Base-by-base conservation (phyloP, 1,284 basidiomycete species). In the Bondarzewia mesenterica region DNA sequence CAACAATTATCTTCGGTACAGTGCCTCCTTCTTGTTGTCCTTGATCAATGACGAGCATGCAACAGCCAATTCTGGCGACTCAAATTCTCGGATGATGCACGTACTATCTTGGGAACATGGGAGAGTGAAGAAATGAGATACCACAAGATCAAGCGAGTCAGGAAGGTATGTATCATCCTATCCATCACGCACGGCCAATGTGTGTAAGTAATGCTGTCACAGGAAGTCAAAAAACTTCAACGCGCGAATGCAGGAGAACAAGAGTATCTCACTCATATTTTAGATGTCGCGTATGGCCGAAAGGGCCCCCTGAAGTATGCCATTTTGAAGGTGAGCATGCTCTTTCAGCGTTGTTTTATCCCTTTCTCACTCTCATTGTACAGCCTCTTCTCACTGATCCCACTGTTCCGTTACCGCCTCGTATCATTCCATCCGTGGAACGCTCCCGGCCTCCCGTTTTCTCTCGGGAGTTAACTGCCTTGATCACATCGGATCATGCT, bases 281-380 rank as follows among this genome's bases (percentile, higher is more conserved):
- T 90, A 18, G 75, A 82, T 54, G 59, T 80, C n/a, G 88, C 88
- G n/a, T 90, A 89, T 62, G 89, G 85, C 16, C 71, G 85, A 49
- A 77, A 74, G 52, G 89, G 89, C 12, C 83, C 77, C 58, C 63
- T 89, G 18, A 75, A 71, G 55, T 74, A 77, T 67, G 82, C 88
- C 55, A 64, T 87, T 25, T 65, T 87, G 60, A 61, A 79, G 65
- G 83, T 82, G 51, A 52, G 36, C 47, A 7, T 29, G n/a, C 46
- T 40, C 49, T 25, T 38, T 39, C n/a, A 42, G 18, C 36, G 26
- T 32, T 46, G n/a, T 35, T 25, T 44, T 42, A 38, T 16, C 27
- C 50, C 8, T 21, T 50, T 48, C 49, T 50, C 45, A 52, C 54
- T 46, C 54, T n/a, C 39, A 41, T 36, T 48, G 49, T 27, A 7